These are phyloP conservation scores for Aspergillus spinulosporus DNA, from an alignment of 2,329 filamentous ascomycete genomes.

Conservation along the genomic window DNA sequence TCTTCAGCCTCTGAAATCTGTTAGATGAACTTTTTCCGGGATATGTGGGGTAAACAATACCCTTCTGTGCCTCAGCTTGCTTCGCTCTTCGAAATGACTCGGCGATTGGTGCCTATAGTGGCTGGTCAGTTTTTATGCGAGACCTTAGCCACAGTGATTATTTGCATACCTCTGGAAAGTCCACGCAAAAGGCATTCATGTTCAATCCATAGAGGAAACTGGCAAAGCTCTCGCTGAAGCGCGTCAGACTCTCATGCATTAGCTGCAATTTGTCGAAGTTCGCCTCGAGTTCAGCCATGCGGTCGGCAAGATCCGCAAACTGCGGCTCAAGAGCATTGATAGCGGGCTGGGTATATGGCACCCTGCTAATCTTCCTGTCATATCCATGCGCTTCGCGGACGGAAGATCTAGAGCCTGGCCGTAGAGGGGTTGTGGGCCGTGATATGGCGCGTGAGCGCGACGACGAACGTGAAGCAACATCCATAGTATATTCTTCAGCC, in stretches of 20 bases:
- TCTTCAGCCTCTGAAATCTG: constrained; percentile 34
- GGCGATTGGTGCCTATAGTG: constrained; percentile 68
- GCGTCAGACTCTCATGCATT: constrained; percentile 89
- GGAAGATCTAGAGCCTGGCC: constrained; percentile 84
- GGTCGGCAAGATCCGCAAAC: constrained; percentile 90
- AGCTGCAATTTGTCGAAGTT: constrained; percentile 97
- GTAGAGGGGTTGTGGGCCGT: constrained; percentile 86
- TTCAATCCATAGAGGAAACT: constrained; percentile 94
- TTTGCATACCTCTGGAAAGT: constrained; percentile 78
- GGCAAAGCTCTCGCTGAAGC: constrained; percentile 95
- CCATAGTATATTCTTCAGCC: constrained; percentile 26
- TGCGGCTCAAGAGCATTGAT: constrained; percentile 82
- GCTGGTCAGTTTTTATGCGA: constrained; percentile 5
- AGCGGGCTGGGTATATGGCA: constrained; percentile 55
- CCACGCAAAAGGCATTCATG: constrained; percentile 98
- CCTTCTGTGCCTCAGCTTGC: constrained; percentile 56
- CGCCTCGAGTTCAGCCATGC: constrained; percentile 91
- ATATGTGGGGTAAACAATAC: constrained; percentile 27
- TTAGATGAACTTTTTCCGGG: constrained; percentile 9
- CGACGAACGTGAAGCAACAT: constrained; percentile 49
- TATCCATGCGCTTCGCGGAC: constrained; percentile 73
- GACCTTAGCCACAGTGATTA: background rate
- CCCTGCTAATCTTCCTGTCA: constrained; percentile 33
- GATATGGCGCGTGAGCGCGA: constrained; percentile 65
- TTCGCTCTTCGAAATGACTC: constrained; percentile 76